Base-by-base conservation (phyloP, 805 yeast species). In the Zygotorulaspora chibaensis region DNA sequence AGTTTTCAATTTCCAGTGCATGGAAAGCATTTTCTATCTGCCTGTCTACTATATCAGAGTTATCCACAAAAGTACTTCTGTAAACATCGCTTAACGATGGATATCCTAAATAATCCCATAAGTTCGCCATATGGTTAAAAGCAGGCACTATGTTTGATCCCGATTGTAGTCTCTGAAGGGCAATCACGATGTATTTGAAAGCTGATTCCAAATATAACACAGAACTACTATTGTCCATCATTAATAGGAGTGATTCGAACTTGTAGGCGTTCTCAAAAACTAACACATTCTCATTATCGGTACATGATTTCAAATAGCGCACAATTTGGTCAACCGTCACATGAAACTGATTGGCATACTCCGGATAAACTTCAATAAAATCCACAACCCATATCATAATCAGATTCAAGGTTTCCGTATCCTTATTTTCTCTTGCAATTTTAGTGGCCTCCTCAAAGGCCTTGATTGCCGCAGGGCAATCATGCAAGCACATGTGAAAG, bases 361-460 rank as follows among this genome's bases (percentile, higher is more conserved):
- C 70, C 0, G 96, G 96, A 55, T 82, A 75, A 47, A 78, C 77
- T 48, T 79, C 79, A 57, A 87, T 72, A 54, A 84, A 86, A 51
- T 82, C 77, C 53, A 81, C 80, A 1, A 87, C 69, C 89, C 93
- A 84, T 8, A 87, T 74, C 40, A 88, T 68, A 12, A 88, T 74
- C 54, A 81, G 81, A 23, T 86, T 83, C 35, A 88, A 71, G 20
- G 95, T 86, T 11, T 74, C 71, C 45, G 78, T 73, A 62, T 90
- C 96, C 50, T 81, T 81, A 55, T 84, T 83, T 56, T 89, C 96
- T 53, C 96, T 70, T 0, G 96, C 96, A 2, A 89, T 88, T 6
- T 84, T 73, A 2, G 88, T 84, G 0, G 96, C 93, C 61, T 89
- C 96, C 51, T 84, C 87, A 8, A 88, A 84, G 1, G 95, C 83